A percentile compares a stretch with the other conserved stretches of the same genome.
Evolutionary conservation across 768 basidiomycete genomes (phyloP).

Genomic region (Mycena venus): DNA sequence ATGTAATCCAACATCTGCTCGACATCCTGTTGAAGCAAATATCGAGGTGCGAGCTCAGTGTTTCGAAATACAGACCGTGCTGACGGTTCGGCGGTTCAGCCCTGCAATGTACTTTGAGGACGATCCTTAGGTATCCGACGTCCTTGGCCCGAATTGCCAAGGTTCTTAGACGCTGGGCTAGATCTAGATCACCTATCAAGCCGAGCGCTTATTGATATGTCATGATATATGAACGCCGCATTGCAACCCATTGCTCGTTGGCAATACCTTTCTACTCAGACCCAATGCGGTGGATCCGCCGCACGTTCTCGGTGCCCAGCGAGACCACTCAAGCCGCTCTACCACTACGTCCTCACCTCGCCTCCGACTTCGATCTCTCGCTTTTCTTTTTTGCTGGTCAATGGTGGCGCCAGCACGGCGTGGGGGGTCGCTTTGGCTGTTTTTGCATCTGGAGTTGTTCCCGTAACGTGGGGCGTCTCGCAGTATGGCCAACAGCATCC

Average conservation of each 20-base stretch:
- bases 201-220: neutral
- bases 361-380: neutral
- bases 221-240: neutral
- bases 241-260: neutral
- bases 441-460: neutral
- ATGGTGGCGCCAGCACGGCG: slow-evolving; percentile 1
- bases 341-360: neutral
- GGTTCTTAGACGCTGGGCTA: neutral
- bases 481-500: slow-evolving; percentile 2
- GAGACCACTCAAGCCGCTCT: neutral
- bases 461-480: neutral
- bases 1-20: neutral
- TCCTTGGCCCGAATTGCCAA: no score
- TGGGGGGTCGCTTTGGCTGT: slow-evolving; percentile 13
- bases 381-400: slow-evolving; percentile 4
- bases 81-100: no score
- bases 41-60: no score
- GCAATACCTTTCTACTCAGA: neutral
- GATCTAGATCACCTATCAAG: neutral
- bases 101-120: no score
- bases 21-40: no score
- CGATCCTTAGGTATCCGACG: no score
- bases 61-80: no score
- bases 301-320: neutral
- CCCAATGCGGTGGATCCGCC: neutral